phyloP scores from a whole-genome alignment of 2,329 filamentous ascomycete genomes.

The Fusarium pseudograminearum region DNA sequence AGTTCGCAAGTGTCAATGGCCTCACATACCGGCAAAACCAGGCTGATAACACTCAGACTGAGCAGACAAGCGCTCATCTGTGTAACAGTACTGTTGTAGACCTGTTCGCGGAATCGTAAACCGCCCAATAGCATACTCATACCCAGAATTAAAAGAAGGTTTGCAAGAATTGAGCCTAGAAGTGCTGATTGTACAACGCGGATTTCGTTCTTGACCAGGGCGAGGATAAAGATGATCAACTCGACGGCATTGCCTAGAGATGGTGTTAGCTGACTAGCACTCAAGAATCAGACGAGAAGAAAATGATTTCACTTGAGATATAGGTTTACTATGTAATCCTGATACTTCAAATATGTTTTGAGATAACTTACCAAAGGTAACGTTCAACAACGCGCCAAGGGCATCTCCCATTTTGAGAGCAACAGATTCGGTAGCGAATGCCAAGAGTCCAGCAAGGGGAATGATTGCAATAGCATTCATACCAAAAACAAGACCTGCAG shows the following conservation, averaged over 20 bases:
- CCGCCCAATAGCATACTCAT: constrained; percentile 93
- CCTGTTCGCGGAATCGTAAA: constrained; percentile 88
- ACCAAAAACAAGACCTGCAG: constrained; percentile 74
- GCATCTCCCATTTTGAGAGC: constrained; percentile 79
- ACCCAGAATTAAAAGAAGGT: constrained; percentile 87
- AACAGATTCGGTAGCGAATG: constrained; percentile 80
- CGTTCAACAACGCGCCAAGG: constrained; percentile 78
- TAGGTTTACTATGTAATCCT: not conserved
- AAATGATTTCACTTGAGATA: not conserved
- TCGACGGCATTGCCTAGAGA: constrained; percentile 71
- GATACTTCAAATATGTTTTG: not conserved
- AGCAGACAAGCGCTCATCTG: constrained; percentile 96
- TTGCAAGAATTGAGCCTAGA: constrained; percentile 89
- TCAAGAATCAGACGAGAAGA: not conserved
- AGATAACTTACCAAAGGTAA: constrained; percentile 74
- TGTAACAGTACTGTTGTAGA: constrained; percentile 95
- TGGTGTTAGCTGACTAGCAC: not conserved
- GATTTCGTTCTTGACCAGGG: constrained; percentile 70
- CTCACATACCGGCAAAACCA: constrained; percentile 78
- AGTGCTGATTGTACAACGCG: constrained; percentile 92
- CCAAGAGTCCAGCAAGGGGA: constrained; percentile 77
- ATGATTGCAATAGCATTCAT: constrained; percentile 82
- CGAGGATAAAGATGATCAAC: constrained; percentile 74
- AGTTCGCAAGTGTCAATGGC: constrained; percentile 50
- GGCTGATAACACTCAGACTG: constrained; percentile 89